Evolutionary conservation across 192 early-diverging fungal species (phyloP), one percentile per base, ranked within the genome.

Genomic region (Backusella macrospora): DNA sequence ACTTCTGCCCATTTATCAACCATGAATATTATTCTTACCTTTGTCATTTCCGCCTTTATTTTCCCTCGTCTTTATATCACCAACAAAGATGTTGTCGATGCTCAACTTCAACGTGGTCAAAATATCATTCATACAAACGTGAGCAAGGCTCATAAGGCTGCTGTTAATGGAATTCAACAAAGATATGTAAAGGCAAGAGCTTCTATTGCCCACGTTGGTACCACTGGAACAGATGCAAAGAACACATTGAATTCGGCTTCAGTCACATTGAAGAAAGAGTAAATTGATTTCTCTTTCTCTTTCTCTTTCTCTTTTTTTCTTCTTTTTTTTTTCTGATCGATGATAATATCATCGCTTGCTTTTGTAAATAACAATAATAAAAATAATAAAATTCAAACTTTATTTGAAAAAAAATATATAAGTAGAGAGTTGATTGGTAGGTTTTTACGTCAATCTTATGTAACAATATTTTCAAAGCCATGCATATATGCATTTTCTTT

Each of bases 221-320:
- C 76, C n/a, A 77, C 71, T 69, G 76, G 71, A 38, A 77, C 76
- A 3, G 76, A 77, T 73, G 76, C 76, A 7, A 68, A 65, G 34
- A 77, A 77, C 15, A 77, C 76, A 16, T 42, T 77, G 42, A 68
- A 71, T 9, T 59, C 45, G 7, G 65, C 63, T 21, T 68, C 71
- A 10, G 65, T 77, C 12, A 64, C 69, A 8, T 13, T 59, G 8
- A 77, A 77, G 65, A 65, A 70, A 9, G 71, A 77, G 7, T 77
- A 49, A 77, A 70, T 52, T 34, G 2, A 34, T 34, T 34, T 34
- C 2, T 23, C 49, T 18, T 52, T 6, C 3, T 21, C 23, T 14
- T 59, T 59, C 21, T 21, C 16, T 49, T 52, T 49, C 18, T 49
- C 16, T 47, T 4, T 7, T 47, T 47, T 47, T 47, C 16, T 47